Conservation (phyloP, 805 yeast species). For the Barnettozyma populi region DNA sequence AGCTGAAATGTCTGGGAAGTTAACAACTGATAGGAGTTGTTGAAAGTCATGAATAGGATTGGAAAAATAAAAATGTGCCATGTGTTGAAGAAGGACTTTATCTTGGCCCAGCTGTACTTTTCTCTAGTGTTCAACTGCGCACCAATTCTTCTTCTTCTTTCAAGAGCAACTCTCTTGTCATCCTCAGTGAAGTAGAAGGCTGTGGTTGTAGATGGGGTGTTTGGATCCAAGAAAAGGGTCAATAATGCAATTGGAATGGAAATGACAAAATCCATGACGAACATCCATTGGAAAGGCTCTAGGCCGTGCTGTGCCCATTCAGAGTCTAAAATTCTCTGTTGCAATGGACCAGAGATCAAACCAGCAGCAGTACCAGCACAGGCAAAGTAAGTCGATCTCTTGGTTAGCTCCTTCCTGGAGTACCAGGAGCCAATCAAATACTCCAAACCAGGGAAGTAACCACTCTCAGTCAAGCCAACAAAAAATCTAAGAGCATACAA, state of each 20-base stretch:
- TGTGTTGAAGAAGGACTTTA: slow-evolving; percentile 38
- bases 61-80: slow-evolving; percentile 47
- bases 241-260: slow-evolving; percentile 39
- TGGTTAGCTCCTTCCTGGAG: slow-evolving; percentile 30
- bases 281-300: slow-evolving; percentile 41
- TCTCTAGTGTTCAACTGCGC: slow-evolving; percentile 39
- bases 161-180: slow-evolving; percentile 41
- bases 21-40: slow-evolving; percentile 23
- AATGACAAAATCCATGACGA: slow-evolving; percentile 39
- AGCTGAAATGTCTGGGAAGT: slow-evolving; percentile 38
- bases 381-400: slow-evolving; percentile 31
- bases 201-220: slow-evolving; percentile 39
- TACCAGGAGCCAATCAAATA: slow-evolving; percentile 37
- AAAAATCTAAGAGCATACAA: slow-evolving; percentile 33
- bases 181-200: slow-evolving; percentile 38
- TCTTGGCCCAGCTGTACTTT: slow-evolving; percentile 34
- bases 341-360: slow-evolving; percentile 35
- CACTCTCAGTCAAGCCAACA: slow-evolving; percentile 41
- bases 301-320: slow-evolving; percentile 20
- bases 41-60: slow-evolving; percentile 12
- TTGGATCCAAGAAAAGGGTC: slow-evolving; percentile 40
- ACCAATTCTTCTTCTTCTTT: slow-evolving; percentile 37
- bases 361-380: slow-evolving; percentile 33
- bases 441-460: slow-evolving; percentile 45
- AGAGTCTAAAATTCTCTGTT: slow-evolving; percentile 28